Percentiles rank a stretch among this genome's conserved stretches.
These are phyloP conservation scores for Trichoderma erinaceum DNA, from an alignment of 495 filamentous ascomycete species.

Conservation along the genomic window DNA sequence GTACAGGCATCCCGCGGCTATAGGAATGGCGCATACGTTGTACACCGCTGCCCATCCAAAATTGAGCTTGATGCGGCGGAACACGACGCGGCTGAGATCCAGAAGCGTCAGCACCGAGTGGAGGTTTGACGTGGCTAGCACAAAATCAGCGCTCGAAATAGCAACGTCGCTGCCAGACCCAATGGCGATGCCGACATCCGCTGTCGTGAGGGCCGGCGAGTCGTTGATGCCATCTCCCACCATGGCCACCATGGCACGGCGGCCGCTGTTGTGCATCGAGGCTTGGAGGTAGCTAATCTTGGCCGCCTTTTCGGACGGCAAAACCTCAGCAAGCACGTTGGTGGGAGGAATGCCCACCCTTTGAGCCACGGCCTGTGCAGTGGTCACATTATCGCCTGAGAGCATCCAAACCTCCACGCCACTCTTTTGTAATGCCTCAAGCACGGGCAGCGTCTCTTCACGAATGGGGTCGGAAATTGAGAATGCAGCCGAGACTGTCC, in stretches of 20 bases:
- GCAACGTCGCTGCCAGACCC: constrained; percentile 81
- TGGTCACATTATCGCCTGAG: constrained; percentile 74
- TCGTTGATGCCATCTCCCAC: constrained; percentile 90
- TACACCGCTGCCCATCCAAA: constrained; percentile 88
- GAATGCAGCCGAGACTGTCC: constrained; percentile 45
- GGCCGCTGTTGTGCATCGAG: constrained; percentile 37
- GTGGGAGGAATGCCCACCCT: constrained; percentile 65
- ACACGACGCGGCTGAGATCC: constrained; percentile 63
- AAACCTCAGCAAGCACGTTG: constrained; percentile 81
- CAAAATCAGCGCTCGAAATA: constrained; percentile 73
- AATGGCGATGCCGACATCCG: constrained; percentile 80
- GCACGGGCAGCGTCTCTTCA: constrained; percentile 60
- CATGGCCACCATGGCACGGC: constrained; percentile 42
- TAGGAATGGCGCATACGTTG: constrained; percentile 69
- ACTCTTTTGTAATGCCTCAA: constrained; percentile 59
- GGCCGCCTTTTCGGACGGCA: constrained; percentile 79
- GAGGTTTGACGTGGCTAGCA: constrained; percentile 72
- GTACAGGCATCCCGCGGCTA: constrained; percentile 79
- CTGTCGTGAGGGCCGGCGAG: constrained; percentile 69
- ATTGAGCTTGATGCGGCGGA: constrained; percentile 75
- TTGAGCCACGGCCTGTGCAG: constrained; percentile 68
- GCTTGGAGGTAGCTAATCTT: constrained; percentile 76
- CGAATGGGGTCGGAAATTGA: constrained; percentile 70
- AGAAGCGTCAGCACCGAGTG: constrained; percentile 65
- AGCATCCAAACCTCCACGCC: constrained; percentile 83